Evolutionary conservation across 768 basidiomycete species (phyloP).

Genomic region (Strobilomyces echinocephalus): DNA sequence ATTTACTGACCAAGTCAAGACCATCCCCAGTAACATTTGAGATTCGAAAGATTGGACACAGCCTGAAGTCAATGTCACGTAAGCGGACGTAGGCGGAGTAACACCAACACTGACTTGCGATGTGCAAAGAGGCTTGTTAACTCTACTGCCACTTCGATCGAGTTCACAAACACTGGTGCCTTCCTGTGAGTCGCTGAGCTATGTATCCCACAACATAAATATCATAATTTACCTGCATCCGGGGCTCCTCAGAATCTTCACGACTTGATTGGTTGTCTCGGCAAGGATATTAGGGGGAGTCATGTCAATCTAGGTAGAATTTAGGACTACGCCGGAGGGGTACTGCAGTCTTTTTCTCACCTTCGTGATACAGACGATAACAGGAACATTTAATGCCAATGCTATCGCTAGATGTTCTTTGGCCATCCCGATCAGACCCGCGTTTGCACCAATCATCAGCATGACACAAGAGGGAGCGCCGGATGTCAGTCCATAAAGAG

Average conservation of each 20-base stretch:
- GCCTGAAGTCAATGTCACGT: conserved; percentile 36
- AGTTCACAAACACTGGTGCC: conserved; percentile 79
- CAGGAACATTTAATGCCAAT: conserved; percentile 87
- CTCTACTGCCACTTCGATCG: conserved; percentile 75
- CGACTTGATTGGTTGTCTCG: conserved; percentile 90
- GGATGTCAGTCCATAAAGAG: conserved; percentile 90
- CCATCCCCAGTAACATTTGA: conserved; percentile 97
- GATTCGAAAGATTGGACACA: conserved; percentile 88
- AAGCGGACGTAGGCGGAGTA: not conserved
- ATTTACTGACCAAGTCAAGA: conserved; percentile 59
- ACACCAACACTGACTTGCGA: conserved; percentile 50
- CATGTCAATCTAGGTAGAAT: conserved; percentile 73
- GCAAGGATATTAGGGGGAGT: conserved; percentile 86
- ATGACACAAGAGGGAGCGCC: conserved; percentile 90
- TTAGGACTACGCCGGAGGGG: conserved; percentile 3
- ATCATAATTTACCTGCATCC: conserved; percentile 68
- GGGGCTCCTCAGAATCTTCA: conserved; percentile 87
- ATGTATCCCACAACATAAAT: not conserved
- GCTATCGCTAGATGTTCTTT: conserved; percentile 97
- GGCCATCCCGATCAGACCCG: conserved; percentile 86
- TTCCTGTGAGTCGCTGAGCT: conserved; percentile 46
- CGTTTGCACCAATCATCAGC: conserved; percentile 93
- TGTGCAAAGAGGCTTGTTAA: conserved; percentile 68
- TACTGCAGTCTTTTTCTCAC: conserved; percentile 32
- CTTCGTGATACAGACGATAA: conserved; percentile 94